These are phyloP conservation scores for Endoconidiophora polonica DNA, from an alignment of 2,329 filamentous ascomycete genomes.

Conservation along the genomic window DNA sequence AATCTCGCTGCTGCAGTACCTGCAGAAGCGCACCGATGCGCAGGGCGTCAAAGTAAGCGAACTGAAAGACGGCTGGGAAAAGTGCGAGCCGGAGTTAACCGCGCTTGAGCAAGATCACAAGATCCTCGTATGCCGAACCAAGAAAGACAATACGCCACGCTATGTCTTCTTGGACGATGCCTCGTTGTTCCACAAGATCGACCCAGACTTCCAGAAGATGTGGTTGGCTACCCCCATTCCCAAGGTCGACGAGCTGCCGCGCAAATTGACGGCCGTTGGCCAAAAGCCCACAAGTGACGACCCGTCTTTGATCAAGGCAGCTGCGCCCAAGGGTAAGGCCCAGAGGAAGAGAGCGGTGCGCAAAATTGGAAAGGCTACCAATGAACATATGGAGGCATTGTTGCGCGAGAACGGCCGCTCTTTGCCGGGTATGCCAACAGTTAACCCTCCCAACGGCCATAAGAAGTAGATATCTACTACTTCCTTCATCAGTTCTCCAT, in stretches of 20 bases:
- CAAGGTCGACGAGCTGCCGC: conserved; percentile 55
- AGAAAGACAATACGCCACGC: conserved; percentile 76
- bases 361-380: conserved; percentile 65
- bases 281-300: conserved; percentile 76
- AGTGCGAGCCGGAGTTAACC: conserved; percentile 63
- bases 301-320: conserved; percentile 32
- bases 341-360: conserved; percentile 52
- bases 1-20: conserved; percentile 59
- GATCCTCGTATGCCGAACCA: conserved; percentile 72
- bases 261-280: conserved; percentile 58
- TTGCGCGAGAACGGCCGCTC: conserved; percentile 51
- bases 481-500: not conserved
- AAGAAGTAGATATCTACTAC: not conserved
- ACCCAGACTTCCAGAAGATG: conserved; percentile 65
- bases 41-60: conserved; percentile 73
- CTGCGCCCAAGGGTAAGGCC: conserved; percentile 45
- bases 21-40: conserved; percentile 68
- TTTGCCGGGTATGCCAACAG: conserved; percentile 13
- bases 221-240: conserved; percentile 74
- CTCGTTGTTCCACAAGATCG: conserved; percentile 56
- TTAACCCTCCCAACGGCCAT: conserved; percentile 19
- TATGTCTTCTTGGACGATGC: conserved; percentile 84
- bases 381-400: conserved; percentile 70
- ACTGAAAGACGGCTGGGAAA: conserved; percentile 88
- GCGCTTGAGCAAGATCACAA: conserved; percentile 62